Evolutionary conservation across 805 yeast species (phyloP), one percentile per base, ranked within the genome.

Genomic region (Candida silvicultrix): DNA sequence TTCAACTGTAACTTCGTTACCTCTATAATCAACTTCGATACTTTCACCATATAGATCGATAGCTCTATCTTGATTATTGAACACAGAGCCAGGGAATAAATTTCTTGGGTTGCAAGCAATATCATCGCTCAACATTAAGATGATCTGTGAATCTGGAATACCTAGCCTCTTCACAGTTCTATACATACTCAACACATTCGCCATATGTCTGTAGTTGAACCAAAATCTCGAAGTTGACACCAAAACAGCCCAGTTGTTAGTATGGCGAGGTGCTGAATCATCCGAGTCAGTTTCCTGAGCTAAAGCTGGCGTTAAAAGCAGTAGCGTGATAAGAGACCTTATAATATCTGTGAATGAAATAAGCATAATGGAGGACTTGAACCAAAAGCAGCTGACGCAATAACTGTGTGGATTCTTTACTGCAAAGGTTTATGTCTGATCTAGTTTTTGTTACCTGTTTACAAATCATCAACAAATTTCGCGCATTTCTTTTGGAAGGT

Each of bases 141-240:
- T 90, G 61, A 94, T 94, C 61, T 94, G 98, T 2, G 97, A 89
- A 67, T 94, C 99, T 0, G 99, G 99, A 22, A 94, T 94, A 2
- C 99, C 99, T 44, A 94, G 68, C 56, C 99, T 74, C 66, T 92
- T 94, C 35, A 94, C 98, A 0, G 98, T 94, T 55, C 99, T 76
- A 69, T 94, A 94, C 78, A 94, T 82, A 60, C 96, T 85, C 54
- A 94, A 71, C 28, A 86, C 96, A 65, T 94, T 94, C 35, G 99
- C 98, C 89, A 92, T 88, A 65, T 94, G 99, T 62, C 99, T 75
- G 62, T 94, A 94, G 65, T 94, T 94, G 74, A 94, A 94, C 99
- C 99, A 94, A 68, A 94, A 94, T 49, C 98, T 71, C 12, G 97
- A 89, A 1, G 99, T 92, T 2, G 96, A 89, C 35, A 94, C 97